Evolutionary conservation across 2,329 filamentous ascomycete genomes (phyloP).

Genomic region (Epichloe sibirici): DNA sequence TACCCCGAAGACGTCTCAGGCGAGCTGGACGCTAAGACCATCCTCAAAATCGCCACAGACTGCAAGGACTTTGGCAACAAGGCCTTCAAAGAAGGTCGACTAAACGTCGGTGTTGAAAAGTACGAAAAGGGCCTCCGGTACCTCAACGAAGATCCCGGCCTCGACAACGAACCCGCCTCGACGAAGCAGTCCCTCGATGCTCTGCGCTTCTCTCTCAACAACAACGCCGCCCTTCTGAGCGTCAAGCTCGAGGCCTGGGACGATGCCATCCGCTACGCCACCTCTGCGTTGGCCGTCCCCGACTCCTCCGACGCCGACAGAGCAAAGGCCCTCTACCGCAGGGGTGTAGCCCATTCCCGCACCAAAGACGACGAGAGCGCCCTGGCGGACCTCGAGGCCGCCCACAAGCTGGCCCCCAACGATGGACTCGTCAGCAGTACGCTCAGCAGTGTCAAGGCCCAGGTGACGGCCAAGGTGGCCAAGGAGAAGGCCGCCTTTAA

Average conservation of each 20-base stretch:
- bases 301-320: conserved; percentile 62
- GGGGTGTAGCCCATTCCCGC: conserved; percentile 61
- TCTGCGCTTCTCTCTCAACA: conserved; percentile 76
- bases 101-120: conserved; percentile 65
- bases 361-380: conserved; percentile 79
- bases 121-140: conserved; percentile 91
- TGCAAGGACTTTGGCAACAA: conserved; percentile 89
- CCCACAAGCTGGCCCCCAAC: conserved; percentile 59
- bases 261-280: conserved; percentile 58
- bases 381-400: conserved; percentile 61
- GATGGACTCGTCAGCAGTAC: conserved; percentile 68
- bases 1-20: conserved; percentile 74
- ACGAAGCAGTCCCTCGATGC: conserved; percentile 54
- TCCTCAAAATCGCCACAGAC: conserved; percentile 67
- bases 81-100: conserved; percentile 73
- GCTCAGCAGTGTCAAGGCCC: conserved; percentile 66
- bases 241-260: conserved; percentile 65
- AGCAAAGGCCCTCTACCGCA: conserved; percentile 81
- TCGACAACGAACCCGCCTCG: conserved; percentile 58
- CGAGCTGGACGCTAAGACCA: conserved; percentile 51
- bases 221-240: conserved; percentile 75
- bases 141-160: conserved; percentile 69
- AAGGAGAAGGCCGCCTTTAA: conserved; percentile 89
- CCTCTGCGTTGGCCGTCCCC: conserved; percentile 57
- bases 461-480: conserved; percentile 56